A percentile compares a stretch with the other conserved stretches of the same genome.
These are phyloP conservation scores for Apiosordaria backusii DNA, from an alignment of 495 filamentous ascomycete species.

Conservation along the genomic window DNA sequence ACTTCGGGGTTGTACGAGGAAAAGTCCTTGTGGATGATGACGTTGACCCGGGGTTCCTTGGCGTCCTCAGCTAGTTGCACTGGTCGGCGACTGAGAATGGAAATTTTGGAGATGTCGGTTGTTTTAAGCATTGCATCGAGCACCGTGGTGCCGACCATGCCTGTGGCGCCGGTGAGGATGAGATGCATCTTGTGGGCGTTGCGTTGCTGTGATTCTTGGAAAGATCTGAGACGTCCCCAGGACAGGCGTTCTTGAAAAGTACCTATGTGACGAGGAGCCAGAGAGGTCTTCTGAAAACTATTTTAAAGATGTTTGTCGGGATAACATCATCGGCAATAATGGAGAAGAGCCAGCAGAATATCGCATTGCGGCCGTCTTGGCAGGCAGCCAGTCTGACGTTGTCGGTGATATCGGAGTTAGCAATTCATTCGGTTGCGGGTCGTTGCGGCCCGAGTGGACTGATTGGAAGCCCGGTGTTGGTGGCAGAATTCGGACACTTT, in stretches of 20 bases:
- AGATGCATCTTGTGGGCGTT: slow-evolving; percentile 54
- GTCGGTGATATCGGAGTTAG: neutral
- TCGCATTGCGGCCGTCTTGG: neutral
- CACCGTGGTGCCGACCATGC: slow-evolving; percentile 63
- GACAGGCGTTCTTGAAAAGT: too few relatives aligned
- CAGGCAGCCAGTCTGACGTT: neutral
- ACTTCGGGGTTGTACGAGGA: slow-evolving; percentile 50
- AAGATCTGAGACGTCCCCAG: too few relatives aligned
- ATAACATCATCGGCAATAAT: too few relatives aligned
- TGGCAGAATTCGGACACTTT: neutral
- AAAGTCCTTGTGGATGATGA: slow-evolving; percentile 67
- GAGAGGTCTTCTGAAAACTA: neutral
- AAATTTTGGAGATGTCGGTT: slow-evolving; percentile 56
- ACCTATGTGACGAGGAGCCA: neutral
- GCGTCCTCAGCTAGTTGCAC: slow-evolving; percentile 61
- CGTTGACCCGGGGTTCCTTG: slow-evolving; percentile 53
- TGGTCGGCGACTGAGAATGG: slow-evolving; percentile 62
- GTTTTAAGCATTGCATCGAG: slow-evolving; percentile 61
- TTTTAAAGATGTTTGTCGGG: neutral
- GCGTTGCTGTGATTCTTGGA: neutral
- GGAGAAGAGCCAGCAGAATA: neutral
- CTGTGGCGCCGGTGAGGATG: slow-evolving; percentile 72
- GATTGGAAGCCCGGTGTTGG: neutral
- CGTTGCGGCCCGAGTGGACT: neutral
- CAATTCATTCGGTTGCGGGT: neutral